These are phyloP conservation scores for Hyphodiscus hymeniophilus DNA, from an alignment of 495 filamentous ascomycete species.

Conservation along the genomic window DNA sequence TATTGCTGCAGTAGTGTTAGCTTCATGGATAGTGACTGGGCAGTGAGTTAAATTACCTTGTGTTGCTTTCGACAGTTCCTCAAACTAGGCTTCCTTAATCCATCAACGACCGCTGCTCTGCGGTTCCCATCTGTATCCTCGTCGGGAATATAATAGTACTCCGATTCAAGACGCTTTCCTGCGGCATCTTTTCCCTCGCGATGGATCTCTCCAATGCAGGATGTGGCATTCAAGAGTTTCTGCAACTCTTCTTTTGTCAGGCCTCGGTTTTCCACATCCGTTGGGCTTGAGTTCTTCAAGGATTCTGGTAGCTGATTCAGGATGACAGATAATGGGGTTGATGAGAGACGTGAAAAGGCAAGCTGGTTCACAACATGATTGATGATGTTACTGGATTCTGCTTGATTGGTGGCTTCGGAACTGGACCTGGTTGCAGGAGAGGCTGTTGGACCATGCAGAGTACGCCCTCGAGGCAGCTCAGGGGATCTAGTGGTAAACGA, in stretches of 20 bases:
- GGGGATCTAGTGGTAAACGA: slow-evolving; percentile 43
- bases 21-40: slow-evolving; percentile 4
- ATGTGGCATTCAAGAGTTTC: slow-evolving; percentile 57
- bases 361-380: slow-evolving; percentile 93
- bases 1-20: slow-evolving; percentile 60
- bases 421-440: slow-evolving; percentile 15
- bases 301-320: slow-evolving; percentile 73
- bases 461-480: slow-evolving; percentile 1
- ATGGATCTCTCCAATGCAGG: slow-evolving; percentile 78
- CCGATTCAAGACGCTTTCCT: slow-evolving; percentile 85
- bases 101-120: slow-evolving; percentile 74
- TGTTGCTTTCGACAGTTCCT: slow-evolving; percentile 87
- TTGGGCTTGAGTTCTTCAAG: slow-evolving; percentile 33
- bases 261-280: slow-evolving; percentile 36
- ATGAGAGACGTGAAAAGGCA: slow-evolving; percentile 92
- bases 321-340: slow-evolving; percentile 82
- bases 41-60: slow-evolving; percentile 63
- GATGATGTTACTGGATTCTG: slow-evolving; percentile 32
- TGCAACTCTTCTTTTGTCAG: slow-evolving; percentile 56
- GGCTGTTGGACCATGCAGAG: background rate
- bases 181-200: slow-evolving; percentile 94
- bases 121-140: slow-evolving; percentile 72
- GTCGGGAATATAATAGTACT: slow-evolving; percentile 97
- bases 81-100: slow-evolving; percentile 78
- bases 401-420: slow-evolving; percentile 23